These are phyloP conservation scores for Stagonosporopsis rhizophila DNA, from an alignment of 2,329 filamentous ascomycete species.

Conservation along the genomic window DNA sequence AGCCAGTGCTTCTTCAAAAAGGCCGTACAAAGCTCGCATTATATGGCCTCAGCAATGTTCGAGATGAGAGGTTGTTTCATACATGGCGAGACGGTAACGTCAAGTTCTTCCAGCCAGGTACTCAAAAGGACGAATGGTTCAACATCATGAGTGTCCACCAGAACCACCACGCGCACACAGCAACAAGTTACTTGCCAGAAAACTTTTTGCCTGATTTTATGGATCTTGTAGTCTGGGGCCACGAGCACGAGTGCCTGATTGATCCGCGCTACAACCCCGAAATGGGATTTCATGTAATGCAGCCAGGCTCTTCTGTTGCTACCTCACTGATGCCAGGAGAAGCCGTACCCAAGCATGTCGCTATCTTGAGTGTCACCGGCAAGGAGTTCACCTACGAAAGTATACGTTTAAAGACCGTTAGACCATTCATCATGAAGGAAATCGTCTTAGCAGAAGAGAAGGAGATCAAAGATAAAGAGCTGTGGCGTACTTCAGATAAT, in stretches of 20 bases:
- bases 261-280: constrained; percentile 83
- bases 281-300: constrained; percentile 93
- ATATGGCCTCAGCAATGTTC: constrained; percentile 93
- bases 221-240: constrained; percentile 93
- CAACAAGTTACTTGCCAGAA: constrained; percentile 93
- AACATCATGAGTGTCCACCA: constrained; percentile 95
- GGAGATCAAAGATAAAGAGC: constrained; percentile 74
- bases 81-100: constrained; percentile 94
- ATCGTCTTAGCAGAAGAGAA: constrained; percentile 78
- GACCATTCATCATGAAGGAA: constrained; percentile 88
- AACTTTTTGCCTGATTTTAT: constrained; percentile 91
- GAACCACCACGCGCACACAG: constrained; percentile 90
- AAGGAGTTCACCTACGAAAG: constrained; percentile 81
- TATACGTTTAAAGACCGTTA: constrained; percentile 83
- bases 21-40: constrained; percentile 90
- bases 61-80: constrained; percentile 91
- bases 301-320: constrained; percentile 94
- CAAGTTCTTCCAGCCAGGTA: constrained; percentile 85
- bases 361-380: constrained; percentile 83
- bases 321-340: constrained; percentile 92
- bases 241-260: constrained; percentile 96
- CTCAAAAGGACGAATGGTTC: constrained; percentile 90
- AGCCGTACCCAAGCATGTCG: constrained; percentile 88
- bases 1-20: constrained; percentile 92
- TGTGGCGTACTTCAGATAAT: constrained; percentile 85